Evolutionary conservation across 2,329 filamentous ascomycete genomes (phyloP).

Genomic region (Ilyonectria sp.): DNA sequence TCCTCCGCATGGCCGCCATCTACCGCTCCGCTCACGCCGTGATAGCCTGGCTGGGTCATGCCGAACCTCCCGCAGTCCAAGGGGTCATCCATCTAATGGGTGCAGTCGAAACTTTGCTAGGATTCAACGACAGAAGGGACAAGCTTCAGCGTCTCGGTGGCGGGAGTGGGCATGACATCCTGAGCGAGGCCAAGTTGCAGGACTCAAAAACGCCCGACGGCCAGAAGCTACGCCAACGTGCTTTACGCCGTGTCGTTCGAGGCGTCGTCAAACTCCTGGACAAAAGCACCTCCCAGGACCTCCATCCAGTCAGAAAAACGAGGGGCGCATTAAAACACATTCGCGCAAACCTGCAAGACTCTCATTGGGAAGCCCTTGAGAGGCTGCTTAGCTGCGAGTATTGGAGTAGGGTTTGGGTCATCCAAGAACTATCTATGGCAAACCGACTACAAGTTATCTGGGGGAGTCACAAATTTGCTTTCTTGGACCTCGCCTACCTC

Average conservation of each 20-base stretch:
- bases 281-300: not conserved
- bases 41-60: not conserved
- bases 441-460: not conserved
- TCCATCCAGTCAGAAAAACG: not conserved
- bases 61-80: not conserved
- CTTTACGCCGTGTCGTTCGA: not conserved
- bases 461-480: not conserved
- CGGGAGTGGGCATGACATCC: too few species aligned
- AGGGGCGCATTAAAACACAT: not conserved
- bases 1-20: not conserved
- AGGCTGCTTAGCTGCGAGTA: not conserved
- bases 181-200: too few species aligned
- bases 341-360: not conserved
- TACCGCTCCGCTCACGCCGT: not conserved
- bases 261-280: not conserved
- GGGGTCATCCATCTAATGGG: not conserved
- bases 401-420: not conserved
- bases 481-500: not conserved
- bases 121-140: not conserved
- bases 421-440: not conserved
- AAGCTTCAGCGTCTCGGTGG: not conserved
- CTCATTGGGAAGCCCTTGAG: not conserved
- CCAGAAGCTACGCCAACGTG: not conserved
- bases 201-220: too few species aligned
- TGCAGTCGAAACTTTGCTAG: not conserved